These are phyloP conservation scores for Podosphaera aphanis DNA, from an alignment of 2,329 filamentous ascomycete genomes.

Conservation along the genomic window DNA sequence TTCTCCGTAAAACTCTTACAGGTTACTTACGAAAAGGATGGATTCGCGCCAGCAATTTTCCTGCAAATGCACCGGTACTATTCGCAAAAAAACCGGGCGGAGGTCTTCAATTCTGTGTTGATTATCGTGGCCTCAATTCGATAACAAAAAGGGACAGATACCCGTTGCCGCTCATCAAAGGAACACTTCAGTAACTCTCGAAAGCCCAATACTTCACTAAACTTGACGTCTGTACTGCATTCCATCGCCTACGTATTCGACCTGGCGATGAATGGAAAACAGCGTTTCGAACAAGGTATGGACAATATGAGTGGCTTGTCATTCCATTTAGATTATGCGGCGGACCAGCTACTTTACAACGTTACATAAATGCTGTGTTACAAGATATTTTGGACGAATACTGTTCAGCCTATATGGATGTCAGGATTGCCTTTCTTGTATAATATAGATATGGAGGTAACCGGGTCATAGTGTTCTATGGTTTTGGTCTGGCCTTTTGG, in stretches of 20 bases:
- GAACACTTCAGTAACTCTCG: not conserved
- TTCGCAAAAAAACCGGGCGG: not conserved
- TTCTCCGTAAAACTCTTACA: not conserved
- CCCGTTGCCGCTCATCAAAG: not conserved
- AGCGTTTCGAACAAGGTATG: not conserved
- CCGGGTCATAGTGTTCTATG: too few relatives aligned
- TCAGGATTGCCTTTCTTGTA: too few relatives aligned
- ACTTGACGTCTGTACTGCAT: not conserved
- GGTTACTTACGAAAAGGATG: not conserved
- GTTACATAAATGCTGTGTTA: not conserved
- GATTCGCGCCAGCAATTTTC: not conserved
- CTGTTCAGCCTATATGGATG: slow-evolving; percentile 1
- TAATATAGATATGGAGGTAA: too few relatives aligned
- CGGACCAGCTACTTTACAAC: not conserved
- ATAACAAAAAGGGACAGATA: not conserved
- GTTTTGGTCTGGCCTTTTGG: too few relatives aligned
- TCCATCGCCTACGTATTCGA: not conserved
- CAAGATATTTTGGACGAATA: not conserved
- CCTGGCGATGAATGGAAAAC: slow-evolving; percentile 1
- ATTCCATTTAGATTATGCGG: not conserved
- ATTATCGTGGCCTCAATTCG: not conserved
- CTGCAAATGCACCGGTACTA: not conserved
- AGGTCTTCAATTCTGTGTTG: not conserved
- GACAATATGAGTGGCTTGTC: not conserved
- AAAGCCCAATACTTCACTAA: not conserved